Base-by-base conservation (phyloP, 345 rosid species). In the Hibiscus tridactylites region DNA sequence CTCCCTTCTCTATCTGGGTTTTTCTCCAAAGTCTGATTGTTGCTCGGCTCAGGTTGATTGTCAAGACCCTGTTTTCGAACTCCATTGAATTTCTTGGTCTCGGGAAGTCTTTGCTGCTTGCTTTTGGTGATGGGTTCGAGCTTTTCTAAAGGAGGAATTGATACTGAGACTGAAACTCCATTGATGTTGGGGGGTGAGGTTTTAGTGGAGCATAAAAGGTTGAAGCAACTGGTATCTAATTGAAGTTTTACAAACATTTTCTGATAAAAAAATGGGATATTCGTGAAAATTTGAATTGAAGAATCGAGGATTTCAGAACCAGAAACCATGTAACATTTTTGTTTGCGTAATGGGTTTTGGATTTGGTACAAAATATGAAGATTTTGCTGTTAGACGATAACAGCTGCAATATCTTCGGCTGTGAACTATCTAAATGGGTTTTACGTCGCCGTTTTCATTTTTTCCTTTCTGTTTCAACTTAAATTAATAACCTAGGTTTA, bases 221-320 rank as follows among this genome's bases (percentile, higher is more conserved):
- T 81, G 80, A 90, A 86, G 80, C 83, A 77, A 76, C 74, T 68
- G 58, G 81, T 79, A 64, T 86, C 90, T 26, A 80, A 75, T 65
- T 82, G 90, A 64, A 87, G 79, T 73, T 88, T 91, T 77, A 78
- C 74, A 64, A 81, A 81, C 97, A 91, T 93, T 49, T 17, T 52
- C 71, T 3, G 21, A 21, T 46, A 9, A 12, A 9, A 46, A 46
- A 54, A 54, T 17, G 12, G 28, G 26, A 54, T 17, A 50, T 44
- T 39, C 21, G 53, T 7, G 42, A 37, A 37, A 6, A 37, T 37
- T 37, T 37, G 1, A 59, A 33, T 5, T n/a, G 47, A 31, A n/a
- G 49, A 53, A 66, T 13, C 2, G 15, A 67, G 24, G 29, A 67
- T 8, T 28, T 15, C 29, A 49, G 26, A 3, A 7, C 56, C 57